Conservation (phyloP, 2,329 filamentous ascomycete species). For the Sporothrix phasma region DNA sequence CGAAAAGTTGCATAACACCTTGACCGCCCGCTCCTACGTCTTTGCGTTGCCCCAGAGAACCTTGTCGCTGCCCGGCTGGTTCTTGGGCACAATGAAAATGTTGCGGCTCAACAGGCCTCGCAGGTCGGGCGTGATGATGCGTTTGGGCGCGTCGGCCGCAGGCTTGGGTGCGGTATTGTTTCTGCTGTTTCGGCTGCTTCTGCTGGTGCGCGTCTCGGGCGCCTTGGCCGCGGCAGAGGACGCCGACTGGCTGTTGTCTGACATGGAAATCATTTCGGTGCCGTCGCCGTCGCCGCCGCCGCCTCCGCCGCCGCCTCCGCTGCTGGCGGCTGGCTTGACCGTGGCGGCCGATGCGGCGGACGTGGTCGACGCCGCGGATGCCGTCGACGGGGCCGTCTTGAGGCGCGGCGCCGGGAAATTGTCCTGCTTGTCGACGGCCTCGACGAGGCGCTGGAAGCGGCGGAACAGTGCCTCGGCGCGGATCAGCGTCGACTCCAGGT, state of each 20-base stretch:
- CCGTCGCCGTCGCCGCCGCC: neutral
- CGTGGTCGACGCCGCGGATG: neutral
- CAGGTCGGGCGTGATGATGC: slow-evolving; percentile 48
- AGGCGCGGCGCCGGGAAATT: slow-evolving; percentile 60
- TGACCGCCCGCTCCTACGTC: neutral
- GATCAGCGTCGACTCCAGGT: slow-evolving; percentile 75
- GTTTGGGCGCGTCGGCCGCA: slow-evolving; percentile 21
- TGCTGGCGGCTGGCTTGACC: neutral
- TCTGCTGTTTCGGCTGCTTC: too few species aligned
- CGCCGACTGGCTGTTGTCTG: neutral
- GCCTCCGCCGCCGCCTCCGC: neutral
- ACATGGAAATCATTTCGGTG: slow-evolving; percentile 14
- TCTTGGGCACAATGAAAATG: slow-evolving; percentile 27
- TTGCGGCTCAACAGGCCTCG: slow-evolving; percentile 42
- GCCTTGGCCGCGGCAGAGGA: slow-evolving; percentile 13
- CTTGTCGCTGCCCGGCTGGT: neutral
- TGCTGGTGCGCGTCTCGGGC: slow-evolving; percentile 1
- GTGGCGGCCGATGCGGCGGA: neutral
- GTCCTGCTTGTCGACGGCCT: slow-evolving; percentile 83
- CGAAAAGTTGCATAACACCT: neutral
- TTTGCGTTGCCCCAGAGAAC: slow-evolving; percentile 17
- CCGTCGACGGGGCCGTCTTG: neutral
- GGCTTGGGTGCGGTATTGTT: slow-evolving; percentile 1
- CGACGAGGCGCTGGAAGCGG: slow-evolving; percentile 77
- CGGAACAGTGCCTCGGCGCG: slow-evolving; percentile 82